These are phyloP conservation scores for Triangularia setosa DNA, from an alignment of 2,329 filamentous ascomycete species.

Conservation along the genomic window DNA sequence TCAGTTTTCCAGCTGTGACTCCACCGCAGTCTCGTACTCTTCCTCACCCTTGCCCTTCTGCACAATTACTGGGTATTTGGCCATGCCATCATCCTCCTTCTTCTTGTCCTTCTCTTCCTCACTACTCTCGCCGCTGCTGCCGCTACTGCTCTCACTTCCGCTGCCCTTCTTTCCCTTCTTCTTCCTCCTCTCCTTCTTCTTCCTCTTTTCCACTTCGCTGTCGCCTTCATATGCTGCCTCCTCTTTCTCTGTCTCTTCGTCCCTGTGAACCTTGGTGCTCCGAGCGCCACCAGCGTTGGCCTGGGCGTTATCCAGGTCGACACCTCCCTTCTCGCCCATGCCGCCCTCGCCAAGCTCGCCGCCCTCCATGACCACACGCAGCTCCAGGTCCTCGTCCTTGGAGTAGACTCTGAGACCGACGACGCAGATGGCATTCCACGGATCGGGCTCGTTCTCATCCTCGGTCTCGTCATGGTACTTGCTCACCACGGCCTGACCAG, in stretches of 20 bases:
- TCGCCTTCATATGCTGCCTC: constrained; percentile 32
- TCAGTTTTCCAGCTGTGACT: constrained; percentile 16
- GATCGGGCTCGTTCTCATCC: constrained; percentile 52
- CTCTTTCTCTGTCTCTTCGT: constrained; percentile 25
- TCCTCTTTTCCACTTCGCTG: constrained; percentile 29
- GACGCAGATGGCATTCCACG: constrained; percentile 61
- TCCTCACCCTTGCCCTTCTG: constrained; percentile 23
- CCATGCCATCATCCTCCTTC: constrained; percentile 8
- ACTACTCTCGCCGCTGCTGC: constrained; percentile 5
- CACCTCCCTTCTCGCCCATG: constrained; percentile 54
- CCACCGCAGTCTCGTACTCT: constrained; percentile 29
- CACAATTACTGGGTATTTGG: constrained; percentile 7
- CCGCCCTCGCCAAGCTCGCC: constrained; percentile 50
- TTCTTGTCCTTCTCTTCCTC: constrained; percentile 7
- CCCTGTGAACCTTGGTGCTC: constrained; percentile 25
- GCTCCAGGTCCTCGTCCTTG: constrained; percentile 49
- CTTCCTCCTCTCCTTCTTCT: constrained; percentile 17
- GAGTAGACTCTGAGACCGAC: constrained; percentile 59
- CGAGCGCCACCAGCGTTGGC: constrained; percentile 50
- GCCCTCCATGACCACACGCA: constrained; percentile 55
- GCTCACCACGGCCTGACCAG: constrained; percentile 20
- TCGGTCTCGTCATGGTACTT: constrained; percentile 46
- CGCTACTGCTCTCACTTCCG: constrained; percentile 11
- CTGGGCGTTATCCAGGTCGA: constrained; percentile 55
- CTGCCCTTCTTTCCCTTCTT: constrained; percentile 4